Evolutionary conservation across 495 filamentous ascomycete genomes (phyloP).

Genomic region (Pyrenopolyporus hunteri): DNA sequence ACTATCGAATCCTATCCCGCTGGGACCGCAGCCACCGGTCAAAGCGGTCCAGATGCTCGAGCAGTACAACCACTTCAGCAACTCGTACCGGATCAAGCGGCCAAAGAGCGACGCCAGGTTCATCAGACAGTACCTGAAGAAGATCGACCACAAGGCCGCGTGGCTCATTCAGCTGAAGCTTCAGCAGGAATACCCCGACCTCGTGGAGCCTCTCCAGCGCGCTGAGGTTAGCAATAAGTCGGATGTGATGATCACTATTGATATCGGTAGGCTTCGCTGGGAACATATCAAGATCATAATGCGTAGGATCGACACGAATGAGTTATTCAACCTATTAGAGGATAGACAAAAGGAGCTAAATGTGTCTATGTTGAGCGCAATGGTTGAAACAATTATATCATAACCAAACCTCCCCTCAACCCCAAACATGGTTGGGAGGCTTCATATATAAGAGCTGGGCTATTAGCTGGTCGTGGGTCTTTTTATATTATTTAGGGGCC

Average conservation of each 20-base stretch:
- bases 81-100: constrained; percentile 29
- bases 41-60: constrained; percentile 26
- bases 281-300: constrained; percentile 28
- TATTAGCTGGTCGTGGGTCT: not conserved
- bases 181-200: constrained; percentile 19
- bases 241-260: constrained; percentile 17
- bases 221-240: constrained; percentile 15
- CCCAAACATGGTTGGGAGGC: too few relatives aligned
- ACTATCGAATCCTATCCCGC: not conserved
- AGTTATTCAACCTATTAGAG: constrained; percentile 25
- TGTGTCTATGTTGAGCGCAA: not conserved
- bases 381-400: not conserved
- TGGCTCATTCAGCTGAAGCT: constrained; percentile 25
- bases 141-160: constrained; percentile 17
- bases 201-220: not conserved
- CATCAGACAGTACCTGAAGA: constrained; percentile 26
- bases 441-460: not conserved
- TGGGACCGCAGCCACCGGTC: constrained; percentile 12
- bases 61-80: constrained; percentile 33
- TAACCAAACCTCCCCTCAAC: not conserved
- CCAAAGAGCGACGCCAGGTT: constrained; percentile 28
- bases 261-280: constrained; percentile 15
- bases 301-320: constrained; percentile 12
- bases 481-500: not conserved
- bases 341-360: not conserved